Evolutionary conservation across 2,329 filamentous ascomycete species (phyloP), one percentile per base, ranked within the genome.

Genomic region (Thelonectria discophora): DNA sequence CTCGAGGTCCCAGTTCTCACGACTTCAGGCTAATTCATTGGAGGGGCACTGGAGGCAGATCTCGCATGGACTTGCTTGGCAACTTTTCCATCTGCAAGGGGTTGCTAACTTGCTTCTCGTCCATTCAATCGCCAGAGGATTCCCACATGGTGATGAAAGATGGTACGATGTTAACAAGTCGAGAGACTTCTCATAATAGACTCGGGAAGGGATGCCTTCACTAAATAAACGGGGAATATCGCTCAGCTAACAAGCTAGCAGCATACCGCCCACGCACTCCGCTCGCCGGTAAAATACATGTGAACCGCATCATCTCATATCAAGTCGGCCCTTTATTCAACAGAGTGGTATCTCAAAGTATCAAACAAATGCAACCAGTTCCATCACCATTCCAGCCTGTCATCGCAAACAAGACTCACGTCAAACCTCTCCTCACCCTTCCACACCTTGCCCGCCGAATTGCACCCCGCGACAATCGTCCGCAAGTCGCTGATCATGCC

Each of bases 401-500:
- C 86, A 73, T 90, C 87, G 70, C 84, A 87, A 30, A 85, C 75
- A 34, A 90, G 75, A 49, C 77, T 74, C 2, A 90, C 85, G 69
- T 88, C 82, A 49, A 78, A 84, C 39, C 80, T 79, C 67, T 83
- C 82, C 20, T 88, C 79, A 0, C 86, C 85, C 55, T 74, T 82
- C 86, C 85, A 88, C 10, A 89, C 86, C 65, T 78, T 82, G 0
- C 70, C 66, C 0, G 80, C 83, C 8, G 80, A 79, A 72, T 88
- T 89, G 42, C 79, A 80, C 8, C 67, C 68, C 1, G 86, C 86
- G 5, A 89, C 85, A 2, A 81, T 81, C 5, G 63, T 73, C 24
- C 87, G 77, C 59, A 90, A 68, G 55, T 87, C 85, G n/a, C 78
- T 79, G 6, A 88, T 82, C 84, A 90, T 87, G 1, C 80, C 78